Percentiles rank a stretch among this genome's conserved stretches.
Evolutionary conservation across 768 basidiomycete genomes (phyloP).

Genomic region (Kwoniella sp.): DNA sequence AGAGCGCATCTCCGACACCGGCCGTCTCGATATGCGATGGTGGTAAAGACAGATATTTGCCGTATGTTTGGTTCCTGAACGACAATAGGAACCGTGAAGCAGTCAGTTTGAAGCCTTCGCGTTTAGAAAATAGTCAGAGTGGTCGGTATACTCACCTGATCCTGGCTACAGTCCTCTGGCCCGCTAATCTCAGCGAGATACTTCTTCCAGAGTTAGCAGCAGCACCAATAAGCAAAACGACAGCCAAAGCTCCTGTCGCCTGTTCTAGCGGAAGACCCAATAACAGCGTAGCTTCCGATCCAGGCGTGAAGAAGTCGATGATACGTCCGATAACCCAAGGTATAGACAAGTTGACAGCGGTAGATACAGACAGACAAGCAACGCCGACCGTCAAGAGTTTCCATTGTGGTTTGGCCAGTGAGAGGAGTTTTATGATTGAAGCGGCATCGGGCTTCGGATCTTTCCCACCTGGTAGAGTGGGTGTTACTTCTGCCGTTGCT

Average conservation of each 20-base stretch:
- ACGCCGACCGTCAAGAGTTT: conserved; percentile 42
- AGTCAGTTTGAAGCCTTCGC: no score
- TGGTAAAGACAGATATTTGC: conserved; percentile 45
- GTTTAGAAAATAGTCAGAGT: no score
- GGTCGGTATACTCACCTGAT: conserved; percentile 48
- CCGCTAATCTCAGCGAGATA: conserved; percentile 45
- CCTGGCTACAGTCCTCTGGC: conserved; percentile 43
- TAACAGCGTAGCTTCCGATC: conserved; percentile 43
- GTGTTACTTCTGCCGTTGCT: conserved; percentile 18
- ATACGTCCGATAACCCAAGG: conserved; percentile 51
- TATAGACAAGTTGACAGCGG: conserved; percentile 43
- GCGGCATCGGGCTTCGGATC: conserved; percentile 38
- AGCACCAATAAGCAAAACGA: conserved; percentile 42
- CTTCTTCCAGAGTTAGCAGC: conserved; percentile 46
- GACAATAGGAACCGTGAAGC: background rate
- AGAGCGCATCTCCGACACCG: conserved; percentile 51
- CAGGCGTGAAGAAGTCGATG: conserved; percentile 52
- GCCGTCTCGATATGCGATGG: conserved; percentile 50
- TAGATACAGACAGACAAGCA: conserved; percentile 40
- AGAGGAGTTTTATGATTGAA: conserved; percentile 45
- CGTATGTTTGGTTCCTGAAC: conserved; percentile 46
- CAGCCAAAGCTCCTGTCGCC: conserved; percentile 35
- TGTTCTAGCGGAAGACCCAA: conserved; percentile 48
- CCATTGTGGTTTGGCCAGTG: conserved; percentile 50
- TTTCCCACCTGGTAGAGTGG: conserved; percentile 14